Base-by-base conservation (phyloP, 805 yeast species). In the Starmera caribaea region DNA sequence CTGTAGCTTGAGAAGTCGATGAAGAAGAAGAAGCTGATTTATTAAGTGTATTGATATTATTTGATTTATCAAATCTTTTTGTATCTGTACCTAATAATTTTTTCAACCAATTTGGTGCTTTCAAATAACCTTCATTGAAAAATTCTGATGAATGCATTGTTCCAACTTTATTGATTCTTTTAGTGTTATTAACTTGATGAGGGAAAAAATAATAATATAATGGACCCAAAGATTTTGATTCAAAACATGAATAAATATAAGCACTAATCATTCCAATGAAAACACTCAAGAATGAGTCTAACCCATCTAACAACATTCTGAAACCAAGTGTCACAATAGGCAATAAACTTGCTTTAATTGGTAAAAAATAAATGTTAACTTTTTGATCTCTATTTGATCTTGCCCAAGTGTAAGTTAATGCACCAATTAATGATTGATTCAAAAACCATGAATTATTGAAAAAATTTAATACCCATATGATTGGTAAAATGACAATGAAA, bases 331-430 rank as follows among this genome's bases (percentile, higher is more conserved):
- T 61, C 2, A 66, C 71, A 4, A 67, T 58, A 5, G 85, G 85
- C 39, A 77, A 55, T 41, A 76, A 65, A 36, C 75, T 73, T 1
- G 80, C 82, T 50, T 74, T 73, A 34, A 78, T 68, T 4, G 78
- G 76, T 46, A 78, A 58, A 42, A 78, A 58, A 50, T 76, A 61
- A 44, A 76, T 69, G 46, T 67, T 71, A 36, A 76, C 75, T 28
- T 64, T 63, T 28, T 71, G 63, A 50, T 68, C 63, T 55, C 75
- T 73, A 51, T 65, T 69, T 2, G 69, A 59, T 30, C 81, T 58
- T 16, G 79, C 71, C 83, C 83, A 78, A 21, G 78, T 68, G 52
- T 67, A 77, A 2, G 79, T 70, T 37, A 76, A 63, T 15, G 81
- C 74, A 14, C 76, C 68, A 31, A 73, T 52, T 46, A 77, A 61